Conservation (phyloP, 495 filamentous ascomycete genomes). For the Emericellopsis terricola region DNA sequence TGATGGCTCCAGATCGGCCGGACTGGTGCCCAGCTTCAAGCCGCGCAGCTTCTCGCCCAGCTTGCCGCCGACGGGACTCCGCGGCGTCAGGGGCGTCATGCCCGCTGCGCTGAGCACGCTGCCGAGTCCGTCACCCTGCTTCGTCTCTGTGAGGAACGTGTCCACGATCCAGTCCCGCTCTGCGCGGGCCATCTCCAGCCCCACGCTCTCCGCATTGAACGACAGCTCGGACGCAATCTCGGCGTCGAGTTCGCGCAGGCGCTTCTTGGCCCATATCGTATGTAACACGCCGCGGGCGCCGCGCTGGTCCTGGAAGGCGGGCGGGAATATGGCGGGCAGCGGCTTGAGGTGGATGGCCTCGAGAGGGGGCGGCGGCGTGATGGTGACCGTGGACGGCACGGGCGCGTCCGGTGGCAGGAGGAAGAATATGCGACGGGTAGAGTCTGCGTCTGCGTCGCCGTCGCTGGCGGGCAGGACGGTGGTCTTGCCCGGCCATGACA, state of each 20-base stretch:
- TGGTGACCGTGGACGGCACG: conserved; percentile 49
- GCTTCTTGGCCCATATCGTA: conserved; percentile 66
- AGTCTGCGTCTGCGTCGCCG: conserved; percentile 5
- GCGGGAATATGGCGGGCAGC: conserved; percentile 64
- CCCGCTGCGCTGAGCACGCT: neutral
- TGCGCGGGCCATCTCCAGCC: conserved; percentile 59
- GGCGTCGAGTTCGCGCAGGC: conserved; percentile 48
- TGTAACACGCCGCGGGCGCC: conserved; percentile 48
- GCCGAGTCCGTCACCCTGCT: neutral
- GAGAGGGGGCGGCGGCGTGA: conserved; percentile 25
- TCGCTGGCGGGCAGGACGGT: conserved; percentile 47
- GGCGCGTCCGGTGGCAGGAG: conserved; percentile 46
- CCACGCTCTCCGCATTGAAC: conserved; percentile 57
- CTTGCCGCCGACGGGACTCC: conserved; percentile 43
- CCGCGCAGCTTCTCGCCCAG: conserved; percentile 61
- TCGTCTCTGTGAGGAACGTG: conserved; percentile 11
- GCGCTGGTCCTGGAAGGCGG: conserved; percentile 25
- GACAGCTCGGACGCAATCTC: conserved; percentile 48
- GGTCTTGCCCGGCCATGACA: conserved; percentile 60
- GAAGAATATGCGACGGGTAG: conserved; percentile 48
- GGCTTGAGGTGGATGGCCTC: conserved; percentile 41
- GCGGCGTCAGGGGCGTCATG: conserved; percentile 26
- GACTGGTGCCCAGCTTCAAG: conserved; percentile 54
- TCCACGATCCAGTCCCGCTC: conserved; percentile 58
- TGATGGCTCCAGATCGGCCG: conserved; percentile 29